Evolutionary conservation across 768 basidiomycete genomes (phyloP), one percentile per base, ranked within the genome.

Genomic region (Boletus pseudo-olivaceus): DNA sequence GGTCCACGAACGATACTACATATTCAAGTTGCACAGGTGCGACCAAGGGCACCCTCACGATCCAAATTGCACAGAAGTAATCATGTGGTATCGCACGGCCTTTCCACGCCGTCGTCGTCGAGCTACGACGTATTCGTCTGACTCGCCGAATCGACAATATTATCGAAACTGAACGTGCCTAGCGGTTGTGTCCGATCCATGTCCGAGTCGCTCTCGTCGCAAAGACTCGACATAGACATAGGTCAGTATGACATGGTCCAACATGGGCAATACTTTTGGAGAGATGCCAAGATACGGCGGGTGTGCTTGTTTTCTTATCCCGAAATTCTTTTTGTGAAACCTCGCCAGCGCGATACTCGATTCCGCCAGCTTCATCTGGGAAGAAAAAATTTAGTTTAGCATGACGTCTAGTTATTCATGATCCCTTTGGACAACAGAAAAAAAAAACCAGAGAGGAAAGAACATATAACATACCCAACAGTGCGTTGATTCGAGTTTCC

Each of bases 401-500:
- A 47, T 20, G 5, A 30, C 17, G 17, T 20, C 43, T 11, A 29
- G 26, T 44, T 15, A n/a, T 23, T 23, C 48, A 5, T 8, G n/a
- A 29, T 37, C 20, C 23, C n/a, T 29, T 29, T 29, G 35, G 5
- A 27, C 35, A 11, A 57, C 11, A 35, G 30, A n/a, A n/a, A n/a
- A n/a, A n/a, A n/a, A n/a, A n/a, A n/a, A n/a, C n/a, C n/a, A n/a
- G n/a, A n/a, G 8, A 17, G 10, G 4, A 23, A 29, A 45, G 1
- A 26, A 47, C 49, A 35, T 14, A 55, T 46, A 43, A 58, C 53
- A 29, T 62, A 64, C 63, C 64, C 63, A 64, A 27, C 67, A 66
- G 12, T 68, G 62, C 5, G 59, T 61, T 5, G 55, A 48, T n/a
- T 63, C 61, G 4, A 74, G 55, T 12, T 61, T 62, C 74, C 73